A percentile compares a stretch with the other conserved stretches of the same genome.
phyloP scores from a whole-genome alignment of 139 green algal genomes.

The Chlamydomonas asymmetrica region DNA sequence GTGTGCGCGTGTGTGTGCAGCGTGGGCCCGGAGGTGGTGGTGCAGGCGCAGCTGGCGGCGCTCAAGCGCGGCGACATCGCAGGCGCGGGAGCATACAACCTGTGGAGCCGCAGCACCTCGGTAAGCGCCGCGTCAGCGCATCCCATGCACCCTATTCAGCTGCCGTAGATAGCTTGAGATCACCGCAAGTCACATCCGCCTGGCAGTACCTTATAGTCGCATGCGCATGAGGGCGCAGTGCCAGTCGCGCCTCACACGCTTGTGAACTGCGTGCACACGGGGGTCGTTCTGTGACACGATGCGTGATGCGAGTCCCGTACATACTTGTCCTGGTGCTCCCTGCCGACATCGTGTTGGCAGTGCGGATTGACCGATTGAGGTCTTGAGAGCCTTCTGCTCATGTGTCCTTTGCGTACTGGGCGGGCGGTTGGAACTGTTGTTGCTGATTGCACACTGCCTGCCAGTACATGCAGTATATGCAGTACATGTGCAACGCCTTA shows the following conservation, averaged over 20 bases:
- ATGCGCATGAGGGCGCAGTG: too few species aligned
- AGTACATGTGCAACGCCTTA: not conserved
- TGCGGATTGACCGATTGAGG: too few species aligned
- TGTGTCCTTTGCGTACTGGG: too few species aligned
- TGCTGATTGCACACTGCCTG: not conserved
- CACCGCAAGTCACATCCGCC: not conserved
- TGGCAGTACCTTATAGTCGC: not conserved
- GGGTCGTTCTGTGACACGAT: not conserved
- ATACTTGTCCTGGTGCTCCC: too few species aligned
- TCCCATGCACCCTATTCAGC: not conserved
- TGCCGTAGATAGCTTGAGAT: too few species aligned
- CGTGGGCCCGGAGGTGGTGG: slow-evolving; percentile 24
- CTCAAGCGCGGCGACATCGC: slow-evolving; percentile 36
- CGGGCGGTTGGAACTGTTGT: too few species aligned
- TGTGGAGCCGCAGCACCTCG: slow-evolving; percentile 32
- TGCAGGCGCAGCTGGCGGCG: slow-evolving; percentile 51
- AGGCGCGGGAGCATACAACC: slow-evolving; percentile 36
- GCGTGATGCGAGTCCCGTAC: not conserved
- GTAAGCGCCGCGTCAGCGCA: not conserved
- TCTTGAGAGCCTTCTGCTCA: too few species aligned
- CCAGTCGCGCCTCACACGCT: too few species aligned
- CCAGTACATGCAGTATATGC: not conserved
- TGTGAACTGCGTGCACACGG: not conserved
- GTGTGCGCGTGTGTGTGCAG: too few species aligned
- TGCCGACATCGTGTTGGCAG: too few species aligned